Conservation (phyloP, 1,284 basidiomycete genomes). For the Ustilago tritici region DNA sequence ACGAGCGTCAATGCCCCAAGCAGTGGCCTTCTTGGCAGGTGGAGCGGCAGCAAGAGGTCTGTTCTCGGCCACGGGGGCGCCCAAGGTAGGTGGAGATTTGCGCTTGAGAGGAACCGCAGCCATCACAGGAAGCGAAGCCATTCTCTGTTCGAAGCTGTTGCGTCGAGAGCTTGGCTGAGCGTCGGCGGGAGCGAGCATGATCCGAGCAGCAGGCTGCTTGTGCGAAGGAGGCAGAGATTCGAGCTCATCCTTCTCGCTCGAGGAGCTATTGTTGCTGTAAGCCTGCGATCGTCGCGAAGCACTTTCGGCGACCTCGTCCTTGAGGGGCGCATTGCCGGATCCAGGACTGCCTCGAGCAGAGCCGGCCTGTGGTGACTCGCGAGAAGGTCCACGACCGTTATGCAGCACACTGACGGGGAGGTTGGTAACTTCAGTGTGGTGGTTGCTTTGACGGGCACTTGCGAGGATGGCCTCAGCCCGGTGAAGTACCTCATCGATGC, state of each 20-base stretch:
- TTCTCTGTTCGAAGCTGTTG: constrained; percentile 57
- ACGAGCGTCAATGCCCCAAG: constrained; percentile 51
- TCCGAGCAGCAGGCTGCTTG: constrained; percentile 14
- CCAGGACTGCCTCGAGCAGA: constrained; percentile 31
- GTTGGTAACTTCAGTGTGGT: constrained; percentile 18
- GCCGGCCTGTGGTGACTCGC: constrained; percentile 23
- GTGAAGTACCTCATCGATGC: constrained; percentile 57
- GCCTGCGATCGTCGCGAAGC: constrained; percentile 28
- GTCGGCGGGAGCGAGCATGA: constrained; percentile 17
- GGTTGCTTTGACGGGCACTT: constrained; percentile 31
- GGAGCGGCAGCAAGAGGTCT: constrained; percentile 16
- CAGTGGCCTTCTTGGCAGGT: constrained; percentile 35
- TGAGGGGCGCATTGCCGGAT: constrained; percentile 10
- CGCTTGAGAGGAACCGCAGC: constrained; percentile 56
- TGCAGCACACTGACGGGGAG: constrained; percentile 19
- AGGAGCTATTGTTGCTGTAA: constrained; percentile 34
- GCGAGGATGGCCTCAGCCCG: constrained; percentile 58
- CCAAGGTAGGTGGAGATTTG: constrained; percentile 29
- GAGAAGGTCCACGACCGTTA: constrained; percentile 27
- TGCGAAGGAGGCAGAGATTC: constrained; percentile 43
- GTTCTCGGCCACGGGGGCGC: constrained; percentile 11
- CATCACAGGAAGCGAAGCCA: constrained; percentile 53
- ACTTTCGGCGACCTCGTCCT: constrained; percentile 26
- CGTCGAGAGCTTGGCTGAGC: constrained; percentile 33
- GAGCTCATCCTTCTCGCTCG: constrained; percentile 51